These are phyloP conservation scores for Ceratocystis eucalypticola DNA, from an alignment of 2,329 filamentous ascomycete genomes.

Conservation along the genomic window DNA sequence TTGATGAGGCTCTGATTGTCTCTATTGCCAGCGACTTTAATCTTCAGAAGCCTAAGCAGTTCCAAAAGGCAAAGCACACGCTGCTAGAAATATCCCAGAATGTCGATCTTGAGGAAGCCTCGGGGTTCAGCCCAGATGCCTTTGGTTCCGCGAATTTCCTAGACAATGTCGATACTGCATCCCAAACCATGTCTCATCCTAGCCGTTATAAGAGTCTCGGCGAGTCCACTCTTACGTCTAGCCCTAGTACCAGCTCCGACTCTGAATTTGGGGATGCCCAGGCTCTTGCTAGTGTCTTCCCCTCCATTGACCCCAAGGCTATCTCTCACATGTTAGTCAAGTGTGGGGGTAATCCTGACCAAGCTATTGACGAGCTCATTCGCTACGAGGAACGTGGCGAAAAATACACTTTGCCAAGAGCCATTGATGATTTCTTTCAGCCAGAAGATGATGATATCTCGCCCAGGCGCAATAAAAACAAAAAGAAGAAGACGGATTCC, in stretches of 20 bases:
- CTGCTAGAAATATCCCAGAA: conserved; percentile 53
- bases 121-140: conserved; percentile 63
- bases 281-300: conserved; percentile 16
- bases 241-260: conserved; percentile 9
- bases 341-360: neutral
- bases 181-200: conserved; percentile 12
- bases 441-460: conserved; percentile 33
- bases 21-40: conserved; percentile 66
- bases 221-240: conserved; percentile 14
- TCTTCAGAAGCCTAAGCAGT: conserved; percentile 38
- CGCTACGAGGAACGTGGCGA: conserved; percentile 49
- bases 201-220: conserved; percentile 11
- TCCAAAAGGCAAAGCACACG: conserved; percentile 41
- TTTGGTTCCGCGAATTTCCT: conserved; percentile 25
- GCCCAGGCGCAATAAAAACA: conserved; percentile 27
- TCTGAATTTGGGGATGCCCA: conserved; percentile 5
- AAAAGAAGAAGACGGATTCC: conserved; percentile 27
- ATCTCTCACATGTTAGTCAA: conserved; percentile 10
- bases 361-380: conserved; percentile 65
- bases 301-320: conserved; percentile 1
- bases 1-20: conserved; percentile 66
- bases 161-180: conserved; percentile 6
- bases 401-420: conserved; percentile 39
- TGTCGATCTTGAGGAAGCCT: conserved; percentile 54
- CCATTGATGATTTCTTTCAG: conserved; percentile 68